Percentiles rank a stretch among this genome's conserved stretches.
These are phyloP conservation scores for Phaeosphaeriaceae sp. DNA, from an alignment of 2,329 filamentous ascomycete species.

Conservation along the genomic window DNA sequence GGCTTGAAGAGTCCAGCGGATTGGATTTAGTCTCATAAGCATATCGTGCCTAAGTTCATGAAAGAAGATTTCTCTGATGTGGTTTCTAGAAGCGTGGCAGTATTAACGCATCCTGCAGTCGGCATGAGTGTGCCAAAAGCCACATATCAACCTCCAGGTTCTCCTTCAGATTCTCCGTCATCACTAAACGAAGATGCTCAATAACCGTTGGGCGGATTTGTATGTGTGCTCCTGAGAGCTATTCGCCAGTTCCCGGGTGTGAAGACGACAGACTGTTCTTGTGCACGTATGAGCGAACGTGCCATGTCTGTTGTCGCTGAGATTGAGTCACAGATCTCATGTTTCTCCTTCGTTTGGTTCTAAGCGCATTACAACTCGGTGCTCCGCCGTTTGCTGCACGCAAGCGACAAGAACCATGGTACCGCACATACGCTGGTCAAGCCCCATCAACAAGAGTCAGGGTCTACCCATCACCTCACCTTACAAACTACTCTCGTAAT, in stretches of 20 bases:
- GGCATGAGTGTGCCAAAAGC: too few relatives aligned
- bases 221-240: too few relatives aligned
- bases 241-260: not conserved
- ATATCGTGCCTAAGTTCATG: not conserved
- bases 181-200: too few relatives aligned
- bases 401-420: not conserved
- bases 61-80: not conserved
- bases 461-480: not conserved
- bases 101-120: too few relatives aligned
- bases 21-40: slow-evolving; percentile 19
- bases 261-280: not conserved
- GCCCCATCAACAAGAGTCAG: not conserved
- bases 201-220: too few relatives aligned
- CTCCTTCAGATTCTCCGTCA: too few relatives aligned
- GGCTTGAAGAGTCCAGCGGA: slow-evolving; percentile 26
- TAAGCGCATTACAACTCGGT: not conserved
- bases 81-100: not conserved
- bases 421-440: not conserved
- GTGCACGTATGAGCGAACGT: not conserved
- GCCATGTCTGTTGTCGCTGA: not conserved
- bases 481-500: not conserved
- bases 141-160: too few relatives aligned
- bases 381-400: not conserved
- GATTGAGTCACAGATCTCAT: not conserved
- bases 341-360: not conserved